phyloP scores from a whole-genome alignment of 208 protist species.

The Acanthamoeba healyi region DNA sequence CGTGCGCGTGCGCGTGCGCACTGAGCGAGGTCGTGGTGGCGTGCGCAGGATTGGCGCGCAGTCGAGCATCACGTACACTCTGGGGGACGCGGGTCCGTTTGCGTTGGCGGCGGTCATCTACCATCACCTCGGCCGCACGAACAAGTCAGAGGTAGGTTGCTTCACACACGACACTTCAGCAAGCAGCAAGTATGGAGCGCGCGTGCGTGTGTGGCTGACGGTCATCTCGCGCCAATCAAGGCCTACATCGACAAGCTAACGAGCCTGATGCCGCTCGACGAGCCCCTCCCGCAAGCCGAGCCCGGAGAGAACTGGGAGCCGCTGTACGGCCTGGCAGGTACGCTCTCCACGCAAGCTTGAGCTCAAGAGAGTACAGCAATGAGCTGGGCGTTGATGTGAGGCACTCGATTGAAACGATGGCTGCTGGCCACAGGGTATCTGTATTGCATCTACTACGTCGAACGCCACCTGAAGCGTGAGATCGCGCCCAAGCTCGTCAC shows the following conservation, averaged over 20 bases:
- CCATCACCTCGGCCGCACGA: not conserved
- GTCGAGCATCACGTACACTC: not conserved
- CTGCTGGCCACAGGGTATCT: conserved; percentile 31
- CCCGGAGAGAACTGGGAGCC: conserved; percentile 34
- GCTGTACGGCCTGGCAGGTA: conserved; percentile 8
- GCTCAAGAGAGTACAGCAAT: no score
- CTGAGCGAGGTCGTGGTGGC: not conserved
- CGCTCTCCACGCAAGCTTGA: not conserved
- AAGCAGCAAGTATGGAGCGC: not conserved
- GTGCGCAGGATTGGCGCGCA: not conserved
- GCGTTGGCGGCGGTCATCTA: conserved; percentile 34
- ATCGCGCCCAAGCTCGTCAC: not conserved
- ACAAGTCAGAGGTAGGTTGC: not conserved
- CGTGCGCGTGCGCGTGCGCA: not conserved
- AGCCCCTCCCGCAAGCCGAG: no score
- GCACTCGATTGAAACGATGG: no score
- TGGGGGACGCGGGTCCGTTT: not conserved
- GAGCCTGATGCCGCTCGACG: no score
- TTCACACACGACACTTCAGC: not conserved
- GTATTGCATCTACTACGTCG: not conserved
- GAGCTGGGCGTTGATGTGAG: no score
- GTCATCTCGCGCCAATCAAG: not conserved
- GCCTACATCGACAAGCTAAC: conserved; percentile 13
- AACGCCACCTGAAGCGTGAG: not conserved
- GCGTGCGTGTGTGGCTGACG: not conserved